Evolutionary conservation across 2,329 filamentous ascomycete species (phyloP), one percentile per base, ranked within the genome.

Genomic region (Penicillium sp.): DNA sequence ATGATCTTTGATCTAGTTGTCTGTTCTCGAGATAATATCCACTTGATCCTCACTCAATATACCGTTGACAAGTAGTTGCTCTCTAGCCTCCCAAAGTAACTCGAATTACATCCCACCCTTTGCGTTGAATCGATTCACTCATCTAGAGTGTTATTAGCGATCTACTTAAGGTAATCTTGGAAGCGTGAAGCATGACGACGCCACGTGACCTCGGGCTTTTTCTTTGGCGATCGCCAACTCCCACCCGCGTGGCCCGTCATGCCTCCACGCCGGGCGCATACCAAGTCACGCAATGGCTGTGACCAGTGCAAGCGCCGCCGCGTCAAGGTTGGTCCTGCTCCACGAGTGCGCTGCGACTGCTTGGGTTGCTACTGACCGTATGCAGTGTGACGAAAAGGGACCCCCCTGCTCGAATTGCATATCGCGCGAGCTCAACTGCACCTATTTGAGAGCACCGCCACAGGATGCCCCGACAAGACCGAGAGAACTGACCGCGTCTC

Each of bases 201-300:
- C 35, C 41, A 45, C 42, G 38, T 39, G 41, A 41, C 44, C 25
- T 11, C 14, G 10, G 26, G 20, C 27, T n/a, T n/a, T 7, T 27
- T 27, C 25, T 30, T 36, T 30, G 14, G 15, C 18, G 32, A 16
- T 33, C 29, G 20, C 30, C 19, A 23, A n/a, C 35, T 31, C 20
- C 28, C 13, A 33, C 16, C 20, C 29, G 27, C 25, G 33, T 21
- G 29, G 16, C n/a, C 28, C 35, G 47, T 45, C 30, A 68, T 68
- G 61, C 53, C 64, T 41, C 63, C 64, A 36, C 58, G 67, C 36
- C 61, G 64, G 45, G 53, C 65, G 17, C 67, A 70, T 54, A 67
- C 59, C 15, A 70, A 70, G 51, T 70, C 67, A 11, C 65, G 67
- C 29, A 60, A 64, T 52, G 67, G 67, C 19, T 70, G 67, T 36